phyloP scores from a whole-genome alignment of 495 filamentous ascomycete species.

The Penicillium atrosanguineum region DNA sequence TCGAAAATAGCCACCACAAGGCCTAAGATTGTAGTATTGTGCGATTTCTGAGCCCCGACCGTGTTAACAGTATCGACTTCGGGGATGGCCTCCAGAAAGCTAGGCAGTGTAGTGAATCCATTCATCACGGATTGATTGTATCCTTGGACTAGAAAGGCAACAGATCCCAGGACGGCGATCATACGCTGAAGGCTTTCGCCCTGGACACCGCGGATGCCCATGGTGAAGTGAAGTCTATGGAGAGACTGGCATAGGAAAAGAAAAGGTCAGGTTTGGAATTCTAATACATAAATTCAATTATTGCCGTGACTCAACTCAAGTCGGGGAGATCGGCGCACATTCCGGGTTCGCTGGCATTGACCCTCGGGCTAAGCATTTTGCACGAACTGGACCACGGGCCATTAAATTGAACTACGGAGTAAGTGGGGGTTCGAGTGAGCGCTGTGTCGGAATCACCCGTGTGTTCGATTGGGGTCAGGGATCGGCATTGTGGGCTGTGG shows the following conservation, averaged over 20 bases:
- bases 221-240: background rate
- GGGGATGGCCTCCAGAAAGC: slow-evolving; percentile 12
- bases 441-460: too few relatives aligned
- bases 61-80: slow-evolving; percentile 11
- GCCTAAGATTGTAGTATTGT: slow-evolving; percentile 11
- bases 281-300: too few relatives aligned
- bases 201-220: slow-evolving; percentile 7
- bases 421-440: too few relatives aligned
- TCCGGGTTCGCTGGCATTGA: background rate
- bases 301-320: background rate
- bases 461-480: too few relatives aligned
- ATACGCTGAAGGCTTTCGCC: slow-evolving; percentile 13
- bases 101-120: slow-evolving; percentile 15
- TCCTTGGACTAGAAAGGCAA: slow-evolving; percentile 19
- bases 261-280: too few relatives aligned
- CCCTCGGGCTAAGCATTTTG: background rate
- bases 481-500: too few relatives aligned
- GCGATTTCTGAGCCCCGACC: slow-evolving; percentile 5
- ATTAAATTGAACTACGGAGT: background rate
- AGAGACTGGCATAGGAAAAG: too few relatives aligned
- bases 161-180: slow-evolving; percentile 17
- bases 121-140: slow-evolving; percentile 23
- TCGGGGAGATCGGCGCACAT: background rate
- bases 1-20: slow-evolving; percentile 16
- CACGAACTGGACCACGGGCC: background rate